These are phyloP conservation scores for Lactifluus subvellereus DNA, from an alignment of 768 basidiomycete genomes.

Conservation along the genomic window DNA sequence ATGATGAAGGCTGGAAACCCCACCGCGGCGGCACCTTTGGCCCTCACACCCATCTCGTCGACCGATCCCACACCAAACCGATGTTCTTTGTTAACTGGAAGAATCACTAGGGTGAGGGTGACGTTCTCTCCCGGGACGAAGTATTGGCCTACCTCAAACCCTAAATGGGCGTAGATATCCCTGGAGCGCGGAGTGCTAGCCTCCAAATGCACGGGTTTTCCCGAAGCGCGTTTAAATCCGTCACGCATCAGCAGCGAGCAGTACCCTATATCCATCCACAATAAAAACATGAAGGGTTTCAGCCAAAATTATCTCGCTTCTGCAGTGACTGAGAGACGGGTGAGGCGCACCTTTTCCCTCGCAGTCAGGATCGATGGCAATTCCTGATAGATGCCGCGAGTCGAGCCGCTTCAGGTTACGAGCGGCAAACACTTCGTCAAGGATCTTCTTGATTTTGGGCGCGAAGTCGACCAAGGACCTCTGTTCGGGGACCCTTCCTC, in stretches of 20 bases:
- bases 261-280: too few relatives aligned
- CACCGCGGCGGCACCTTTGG: slow-evolving; percentile 14
- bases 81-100: slow-evolving; percentile 14
- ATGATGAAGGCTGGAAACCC: slow-evolving; percentile 20
- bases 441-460: slow-evolving; percentile 15
- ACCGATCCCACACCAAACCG: slow-evolving; percentile 18
- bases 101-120: neutral
- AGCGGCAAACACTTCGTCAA: slow-evolving; percentile 11
- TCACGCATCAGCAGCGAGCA: slow-evolving; percentile 21
- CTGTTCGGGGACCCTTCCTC: too few relatives aligned
- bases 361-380: slow-evolving; percentile 21
- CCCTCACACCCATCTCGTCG: slow-evolving; percentile 8
- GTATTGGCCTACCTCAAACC: slow-evolving; percentile 23
- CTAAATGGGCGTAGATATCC: slow-evolving; percentile 25
- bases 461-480: slow-evolving; percentile 9
- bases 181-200: slow-evolving; percentile 26
- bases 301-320: neutral
- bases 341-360: slow-evolving; percentile 20
- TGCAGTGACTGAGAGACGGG: too few relatives aligned
- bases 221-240: too few relatives aligned
- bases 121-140: neutral
- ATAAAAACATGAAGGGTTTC: too few relatives aligned
- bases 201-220: slow-evolving; percentile 25
- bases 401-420: slow-evolving; percentile 15
- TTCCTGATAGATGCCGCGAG: slow-evolving; percentile 23